These are phyloP conservation scores for Stylonectria norvegica DNA, from an alignment of 2,329 filamentous ascomycete genomes.

Conservation along the genomic window DNA sequence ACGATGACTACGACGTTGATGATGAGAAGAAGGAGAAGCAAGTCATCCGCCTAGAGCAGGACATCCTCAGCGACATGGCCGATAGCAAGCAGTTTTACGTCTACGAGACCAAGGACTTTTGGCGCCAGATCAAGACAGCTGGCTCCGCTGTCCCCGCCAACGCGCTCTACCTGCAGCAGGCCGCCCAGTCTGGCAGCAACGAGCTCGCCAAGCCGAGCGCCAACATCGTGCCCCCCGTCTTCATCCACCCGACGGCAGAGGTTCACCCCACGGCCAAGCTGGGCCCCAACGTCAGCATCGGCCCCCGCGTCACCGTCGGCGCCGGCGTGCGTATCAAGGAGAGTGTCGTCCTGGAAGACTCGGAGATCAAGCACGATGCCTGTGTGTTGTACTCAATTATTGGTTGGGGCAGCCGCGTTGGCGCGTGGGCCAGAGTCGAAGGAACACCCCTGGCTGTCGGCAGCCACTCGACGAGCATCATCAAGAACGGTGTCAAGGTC, in stretches of 20 bases:
- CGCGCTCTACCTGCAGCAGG: constrained; percentile 92
- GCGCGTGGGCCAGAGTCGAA: constrained; percentile 97
- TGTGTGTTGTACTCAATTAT: constrained; percentile 95
- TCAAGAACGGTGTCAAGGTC: constrained; percentile 98
- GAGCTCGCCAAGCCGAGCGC: constrained; percentile 81
- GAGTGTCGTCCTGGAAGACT: constrained; percentile 90
- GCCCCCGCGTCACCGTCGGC: constrained; percentile 80
- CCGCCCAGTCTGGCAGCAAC: constrained; percentile 71
- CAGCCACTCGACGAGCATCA: constrained; percentile 88
- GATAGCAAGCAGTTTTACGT: constrained; percentile 98
- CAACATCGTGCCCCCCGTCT: constrained; percentile 88
- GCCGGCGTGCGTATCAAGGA: constrained; percentile 92
- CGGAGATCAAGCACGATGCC: constrained; percentile 93
- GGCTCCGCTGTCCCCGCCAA: constrained; percentile 96
- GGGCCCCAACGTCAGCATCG: constrained; percentile 93
- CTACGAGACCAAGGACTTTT: constrained; percentile 98
- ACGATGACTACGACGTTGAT: constrained; percentile 54
- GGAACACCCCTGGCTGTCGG: constrained; percentile 83
- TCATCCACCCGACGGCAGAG: constrained; percentile 86
- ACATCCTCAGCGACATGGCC: constrained; percentile 90
- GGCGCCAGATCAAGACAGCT: constrained; percentile 99
- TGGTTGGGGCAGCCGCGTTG: constrained; percentile 92
- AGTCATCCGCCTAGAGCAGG: constrained; percentile 92
- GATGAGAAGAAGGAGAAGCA: constrained; percentile 78
- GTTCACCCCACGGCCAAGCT: constrained; percentile 95